phyloP scores from a whole-genome alignment of 2,329 filamentous ascomycete genomes.

The Nemania sp. region DNA sequence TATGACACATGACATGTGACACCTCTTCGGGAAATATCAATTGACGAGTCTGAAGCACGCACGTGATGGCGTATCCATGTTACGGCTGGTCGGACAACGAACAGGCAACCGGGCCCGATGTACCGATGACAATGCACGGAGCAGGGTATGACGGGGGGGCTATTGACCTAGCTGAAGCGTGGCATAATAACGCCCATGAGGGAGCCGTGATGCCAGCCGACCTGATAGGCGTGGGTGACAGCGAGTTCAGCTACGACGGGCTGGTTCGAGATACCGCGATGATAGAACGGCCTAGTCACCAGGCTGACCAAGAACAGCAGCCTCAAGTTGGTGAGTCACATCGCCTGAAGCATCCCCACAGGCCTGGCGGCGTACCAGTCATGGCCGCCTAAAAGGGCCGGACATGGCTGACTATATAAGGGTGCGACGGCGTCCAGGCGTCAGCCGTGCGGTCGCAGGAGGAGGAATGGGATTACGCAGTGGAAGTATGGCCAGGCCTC shows the following conservation, averaged over 20 bases:
- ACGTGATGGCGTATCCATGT: slow-evolving; percentile 14
- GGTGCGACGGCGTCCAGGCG: neutral
- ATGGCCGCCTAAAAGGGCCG: slow-evolving; percentile 16
- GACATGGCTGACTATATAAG: slow-evolving; percentile 27
- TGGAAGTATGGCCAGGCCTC: slow-evolving; percentile 36
- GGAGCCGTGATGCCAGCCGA: neutral
- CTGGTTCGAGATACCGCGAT: neutral
- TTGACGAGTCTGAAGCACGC: slow-evolving; percentile 6
- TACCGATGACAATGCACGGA: slow-evolving; percentile 5
- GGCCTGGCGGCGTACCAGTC: slow-evolving; percentile 9
- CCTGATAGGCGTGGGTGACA: neutral
- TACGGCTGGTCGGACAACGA: slow-evolving; percentile 6
- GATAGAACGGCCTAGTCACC: neutral
- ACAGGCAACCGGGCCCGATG: slow-evolving; percentile 17
- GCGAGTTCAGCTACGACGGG: neutral
- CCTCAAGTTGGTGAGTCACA: slow-evolving; percentile 1
- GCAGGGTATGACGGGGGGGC: neutral
- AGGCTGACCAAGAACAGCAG: neutral
- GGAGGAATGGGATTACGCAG: slow-evolving; percentile 35
- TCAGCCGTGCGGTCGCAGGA: neutral
- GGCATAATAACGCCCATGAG: neutral
- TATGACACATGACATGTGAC: slow-evolving; percentile 18
- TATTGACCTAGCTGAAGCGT: neutral
- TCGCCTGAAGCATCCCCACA: slow-evolving; percentile 12
- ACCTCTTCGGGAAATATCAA: neutral